Evolutionary conservation across 192 early-diverging fungal genomes (phyloP), one percentile per base, ranked within the genome.

Genomic region (Coemansia sp.): DNA sequence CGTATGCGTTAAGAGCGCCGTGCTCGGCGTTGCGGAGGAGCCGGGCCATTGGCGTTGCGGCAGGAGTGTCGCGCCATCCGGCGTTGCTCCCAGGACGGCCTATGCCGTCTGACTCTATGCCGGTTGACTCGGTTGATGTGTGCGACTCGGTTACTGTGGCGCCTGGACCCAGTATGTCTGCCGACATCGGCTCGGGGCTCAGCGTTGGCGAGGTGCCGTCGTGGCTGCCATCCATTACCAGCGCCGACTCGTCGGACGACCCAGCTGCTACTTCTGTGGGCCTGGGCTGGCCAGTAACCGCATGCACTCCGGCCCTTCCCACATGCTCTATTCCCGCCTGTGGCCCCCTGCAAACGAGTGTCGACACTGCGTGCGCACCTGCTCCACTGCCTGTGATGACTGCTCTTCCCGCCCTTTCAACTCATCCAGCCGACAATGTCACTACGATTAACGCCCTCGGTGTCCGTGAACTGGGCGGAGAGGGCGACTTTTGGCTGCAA

Each of bases 381-480:
- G 41, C 41, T n/a, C 41, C 29, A 2, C 19, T 6, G n/a, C 38
- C 31, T 3, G 54, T 57, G 26, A 47, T 64, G 63, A 64, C 63
- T 1, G 38, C 63, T 35, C 7, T 56, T 64, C 25, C 63, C 63
- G 19, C 9, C 22, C 5, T 57, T 50, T 17, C 54, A 11, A 29
- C 47, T 21, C 21, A 21, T 21, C 21, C 21, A 38, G 45, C 29
- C 41, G 41, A 38, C 25, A 47, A 56, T 6, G 52, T 71, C 43
- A 77, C 68, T 0, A 80, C 77, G 1, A 80, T 80, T 50, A 80
- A 64, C 38, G 77, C 77, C 1, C 51, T 80, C 27, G 77, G 77
- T 23, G 75, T 77, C 37, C 71, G 72, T 57, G 63, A 75, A 58
- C 49, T 80, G 47, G 66, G 71, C 7, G 63, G 67, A 38, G 67